Conservation (phyloP, 2,329 filamentous ascomycete genomes). For the Microsporum canis region DNA sequence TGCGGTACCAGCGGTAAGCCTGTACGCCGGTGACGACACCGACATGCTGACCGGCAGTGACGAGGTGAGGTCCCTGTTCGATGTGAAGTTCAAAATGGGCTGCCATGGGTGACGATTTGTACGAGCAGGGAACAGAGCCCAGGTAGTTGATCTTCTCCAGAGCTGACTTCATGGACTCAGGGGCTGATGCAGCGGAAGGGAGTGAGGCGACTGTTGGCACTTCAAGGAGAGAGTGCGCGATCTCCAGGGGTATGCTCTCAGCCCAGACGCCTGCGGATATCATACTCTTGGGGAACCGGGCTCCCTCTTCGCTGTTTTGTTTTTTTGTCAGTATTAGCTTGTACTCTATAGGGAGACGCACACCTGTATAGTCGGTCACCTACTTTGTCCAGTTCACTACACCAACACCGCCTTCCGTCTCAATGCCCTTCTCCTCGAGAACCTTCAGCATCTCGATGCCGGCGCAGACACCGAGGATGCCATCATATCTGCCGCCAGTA, state of each 20-base stretch:
- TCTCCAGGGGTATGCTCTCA: slow-evolving; percentile 50
- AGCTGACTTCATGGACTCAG: slow-evolving; percentile 55
- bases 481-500: slow-evolving; percentile 35
- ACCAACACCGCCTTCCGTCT: slow-evolving; percentile 60
- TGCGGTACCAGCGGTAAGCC: slow-evolving; percentile 61
- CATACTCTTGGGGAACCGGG: slow-evolving; percentile 66
- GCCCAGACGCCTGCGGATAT: slow-evolving; percentile 67
- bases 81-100: slow-evolving; percentile 79
- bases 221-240: slow-evolving; percentile 51
- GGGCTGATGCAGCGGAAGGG: slow-evolving; percentile 40
- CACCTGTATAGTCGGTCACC: slow-evolving; percentile 8
- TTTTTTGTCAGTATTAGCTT: not conserved
- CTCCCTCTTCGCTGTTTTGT: slow-evolving; percentile 58
- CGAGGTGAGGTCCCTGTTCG: slow-evolving; percentile 68
- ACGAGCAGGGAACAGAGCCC: slow-evolving; percentile 45
- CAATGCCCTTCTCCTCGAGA: slow-evolving; percentile 54
- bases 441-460: slow-evolving; percentile 61
- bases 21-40: slow-evolving; percentile 63
- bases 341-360: not conserved
- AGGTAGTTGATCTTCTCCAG: slow-evolving; percentile 62
- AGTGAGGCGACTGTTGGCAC: slow-evolving; percentile 40
- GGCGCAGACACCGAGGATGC: slow-evolving; percentile 62
- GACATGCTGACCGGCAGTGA: slow-evolving; percentile 51
- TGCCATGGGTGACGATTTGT: slow-evolving; percentile 53
- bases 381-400: slow-evolving; percentile 70